Base-by-base conservation (phyloP, 2,329 filamentous ascomycete genomes). In the Saccharata proteae region DNA sequence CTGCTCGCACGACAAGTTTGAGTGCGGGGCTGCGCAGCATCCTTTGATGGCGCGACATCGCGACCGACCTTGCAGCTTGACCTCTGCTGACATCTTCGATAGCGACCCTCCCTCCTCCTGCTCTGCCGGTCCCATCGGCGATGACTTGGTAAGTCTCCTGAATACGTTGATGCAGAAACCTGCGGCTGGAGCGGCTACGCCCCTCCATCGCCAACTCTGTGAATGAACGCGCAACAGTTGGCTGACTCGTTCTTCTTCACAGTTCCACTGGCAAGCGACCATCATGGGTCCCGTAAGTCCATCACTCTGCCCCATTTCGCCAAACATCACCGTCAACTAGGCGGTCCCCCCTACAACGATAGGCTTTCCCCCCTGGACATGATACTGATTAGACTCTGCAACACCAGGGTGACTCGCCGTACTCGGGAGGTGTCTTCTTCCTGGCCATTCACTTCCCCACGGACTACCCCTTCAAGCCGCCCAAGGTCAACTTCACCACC, bases 241-340 rank as follows among this genome's bases (percentile, higher is more conserved):
- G 23, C 33, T 35, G 17, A 36, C 20, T 10, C 12, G 5, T 15
- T 13, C 29, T 16, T 29, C 17, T 29, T 18, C 28, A 50, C 50
- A 98, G 88, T 98, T 98, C 59, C 90, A 96, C 77, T 98, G 90
- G 90, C 90, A 98, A 78, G 90, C 90, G 53, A 98, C 90, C 32
- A 98, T 98, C 60, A 98, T 98, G 90, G 90, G 90, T 64, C 90
- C 90, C 59, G 84, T 93, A 77, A 76, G 83, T 76, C n/a, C n/a
- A n/a, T n/a, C 47, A 36, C n/a, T n/a, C n/a, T n/a, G n/a, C n/a
- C n/a, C n/a, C n/a, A n/a, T n/a, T n/a, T n/a, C n/a, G n/a, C n/a
- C n/a, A n/a, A n/a, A n/a, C n/a, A n/a, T n/a, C n/a, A n/a, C n/a
- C n/a, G n/a, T n/a, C n/a, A n/a, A n/a, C n/a, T n/a, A n/a, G n/a